phyloP scores from a whole-genome alignment of 352 stramenopile species.

The Globisporangium apiculatum region DNA sequence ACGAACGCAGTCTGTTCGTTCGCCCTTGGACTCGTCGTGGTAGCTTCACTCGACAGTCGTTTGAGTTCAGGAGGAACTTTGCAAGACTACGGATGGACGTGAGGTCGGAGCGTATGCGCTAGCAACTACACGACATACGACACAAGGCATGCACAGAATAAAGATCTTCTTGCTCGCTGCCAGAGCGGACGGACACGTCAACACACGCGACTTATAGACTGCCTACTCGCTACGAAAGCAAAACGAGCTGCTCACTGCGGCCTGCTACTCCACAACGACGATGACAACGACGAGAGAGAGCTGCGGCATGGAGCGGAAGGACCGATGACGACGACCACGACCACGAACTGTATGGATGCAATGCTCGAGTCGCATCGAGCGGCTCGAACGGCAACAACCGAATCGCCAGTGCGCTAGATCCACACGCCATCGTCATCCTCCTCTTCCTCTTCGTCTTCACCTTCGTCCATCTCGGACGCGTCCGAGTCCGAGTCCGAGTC shows the following conservation, averaged over 20 bases:
- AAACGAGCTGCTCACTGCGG: background rate
- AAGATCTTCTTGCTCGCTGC: background rate
- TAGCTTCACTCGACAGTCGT: too few relatives aligned
- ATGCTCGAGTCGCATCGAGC: too few relatives aligned
- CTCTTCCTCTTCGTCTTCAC: constrained; percentile 25
- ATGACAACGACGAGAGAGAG: background rate
- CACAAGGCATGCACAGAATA: background rate
- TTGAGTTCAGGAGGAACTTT: too few relatives aligned
- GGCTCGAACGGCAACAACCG: too few relatives aligned
- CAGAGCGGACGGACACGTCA: background rate
- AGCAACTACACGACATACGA: too few relatives aligned
- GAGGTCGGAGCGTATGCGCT: too few relatives aligned
- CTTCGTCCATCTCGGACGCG: constrained; percentile 22
- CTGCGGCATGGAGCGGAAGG: background rate
- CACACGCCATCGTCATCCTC: constrained; percentile 77
- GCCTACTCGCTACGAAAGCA: too few relatives aligned
- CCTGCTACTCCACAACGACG: background rate
- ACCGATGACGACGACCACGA: background rate
- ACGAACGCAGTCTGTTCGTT: too few relatives aligned
- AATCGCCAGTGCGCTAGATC: constrained; percentile 42
- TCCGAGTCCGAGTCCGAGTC: constrained; percentile 77
- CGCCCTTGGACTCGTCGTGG: too few relatives aligned
- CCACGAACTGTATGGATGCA: too few relatives aligned
- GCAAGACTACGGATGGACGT: too few relatives aligned
- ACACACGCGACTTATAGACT: background rate